Evolutionary conservation across 768 basidiomycete genomes (phyloP).

Genomic region (Leccinellum luteum): DNA sequence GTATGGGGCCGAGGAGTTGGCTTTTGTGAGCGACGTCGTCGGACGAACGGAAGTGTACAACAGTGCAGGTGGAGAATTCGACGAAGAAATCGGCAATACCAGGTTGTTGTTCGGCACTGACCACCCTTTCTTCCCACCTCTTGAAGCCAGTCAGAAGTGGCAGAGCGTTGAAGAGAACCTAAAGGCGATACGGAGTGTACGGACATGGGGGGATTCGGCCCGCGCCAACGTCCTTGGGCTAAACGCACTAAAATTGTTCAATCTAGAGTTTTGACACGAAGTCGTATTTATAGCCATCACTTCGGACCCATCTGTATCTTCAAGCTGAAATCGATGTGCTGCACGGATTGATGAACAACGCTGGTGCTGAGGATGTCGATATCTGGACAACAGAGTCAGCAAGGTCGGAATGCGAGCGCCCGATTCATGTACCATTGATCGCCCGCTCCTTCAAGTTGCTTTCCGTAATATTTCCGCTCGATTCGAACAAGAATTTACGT

Average conservation of each 20-base stretch:
- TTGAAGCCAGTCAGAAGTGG: constrained; percentile 69
- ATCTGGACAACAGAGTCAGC: constrained; percentile 46
- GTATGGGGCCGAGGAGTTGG: constrained; percentile 83
- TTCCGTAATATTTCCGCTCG: constrained; percentile 94
- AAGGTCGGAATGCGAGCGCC: neutral
- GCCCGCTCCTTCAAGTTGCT: constrained; percentile 76
- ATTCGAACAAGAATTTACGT: constrained; percentile 87
- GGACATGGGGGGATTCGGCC: constrained; percentile 39
- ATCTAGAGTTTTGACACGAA: constrained; percentile 35
- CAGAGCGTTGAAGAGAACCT: constrained; percentile 83
- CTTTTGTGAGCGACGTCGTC: constrained; percentile 70
- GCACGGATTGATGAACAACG: constrained; percentile 86
- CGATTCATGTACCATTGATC: constrained; percentile 62
- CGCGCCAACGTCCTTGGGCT: constrained; percentile 64
- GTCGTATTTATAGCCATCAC: constrained; percentile 15
- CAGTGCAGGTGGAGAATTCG: constrained; percentile 28
- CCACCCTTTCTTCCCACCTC: constrained; percentile 89
- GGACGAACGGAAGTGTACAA: constrained; percentile 55
- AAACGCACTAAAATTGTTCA: constrained; percentile 74
- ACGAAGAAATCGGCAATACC: constrained; percentile 46
- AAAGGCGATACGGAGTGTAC: constrained; percentile 58
- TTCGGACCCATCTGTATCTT: constrained; percentile 79
- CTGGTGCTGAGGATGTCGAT: constrained; percentile 95
- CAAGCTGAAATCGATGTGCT: constrained; percentile 94
- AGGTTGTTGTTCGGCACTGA: constrained; percentile 83